Conservation (phyloP, 2,329 filamentous ascomycete genomes). For the Cyphellophora attinorum region DNA sequence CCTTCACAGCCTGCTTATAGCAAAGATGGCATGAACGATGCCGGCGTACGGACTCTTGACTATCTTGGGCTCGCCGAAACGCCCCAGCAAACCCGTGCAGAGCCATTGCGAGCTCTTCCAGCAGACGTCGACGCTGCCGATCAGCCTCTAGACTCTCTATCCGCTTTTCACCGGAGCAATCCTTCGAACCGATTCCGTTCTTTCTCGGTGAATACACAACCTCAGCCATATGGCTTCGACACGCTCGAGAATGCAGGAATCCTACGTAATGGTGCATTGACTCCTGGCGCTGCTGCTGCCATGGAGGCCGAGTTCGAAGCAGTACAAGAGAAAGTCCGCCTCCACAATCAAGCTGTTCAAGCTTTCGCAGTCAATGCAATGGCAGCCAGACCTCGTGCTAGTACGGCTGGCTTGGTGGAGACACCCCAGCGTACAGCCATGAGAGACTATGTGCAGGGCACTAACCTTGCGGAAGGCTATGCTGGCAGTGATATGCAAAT, state of each 20-base stretch:
- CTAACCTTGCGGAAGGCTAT: conserved; percentile 20
- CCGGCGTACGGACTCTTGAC: conserved; percentile 85
- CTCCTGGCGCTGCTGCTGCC: conserved; percentile 44
- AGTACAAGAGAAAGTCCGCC: conserved; percentile 63
- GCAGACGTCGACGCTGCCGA: conserved; percentile 40
- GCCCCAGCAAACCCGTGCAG: conserved; percentile 68
- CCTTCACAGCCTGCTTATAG: conserved; percentile 81
- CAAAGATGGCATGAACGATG: conserved; percentile 72
- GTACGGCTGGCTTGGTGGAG: conserved; percentile 86
- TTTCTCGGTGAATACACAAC: conserved; percentile 97
- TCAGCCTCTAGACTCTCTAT: conserved; percentile 55
- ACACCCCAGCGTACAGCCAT: conserved; percentile 56
- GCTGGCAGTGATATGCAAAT: conserved; percentile 9
- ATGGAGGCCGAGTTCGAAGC: conserved; percentile 49
- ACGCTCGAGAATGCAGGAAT: conserved; percentile 60
- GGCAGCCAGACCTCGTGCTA: conserved; percentile 71
- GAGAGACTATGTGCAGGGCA: conserved; percentile 68
- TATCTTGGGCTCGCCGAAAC: conserved; percentile 93
- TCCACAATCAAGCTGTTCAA: conserved; percentile 88
- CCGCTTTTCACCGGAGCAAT: conserved; percentile 65
- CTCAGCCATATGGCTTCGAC: conserved; percentile 87
- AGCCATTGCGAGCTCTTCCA: conserved; percentile 59
- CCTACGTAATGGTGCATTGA: conserved; percentile 50
- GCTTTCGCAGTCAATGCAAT: conserved; percentile 80
- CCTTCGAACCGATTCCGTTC: conserved; percentile 85